Evolutionary conservation across 139 green algal species (phyloP), one percentile per base, ranked within the genome.

Genomic region (Chlorella vulgaris): DNA sequence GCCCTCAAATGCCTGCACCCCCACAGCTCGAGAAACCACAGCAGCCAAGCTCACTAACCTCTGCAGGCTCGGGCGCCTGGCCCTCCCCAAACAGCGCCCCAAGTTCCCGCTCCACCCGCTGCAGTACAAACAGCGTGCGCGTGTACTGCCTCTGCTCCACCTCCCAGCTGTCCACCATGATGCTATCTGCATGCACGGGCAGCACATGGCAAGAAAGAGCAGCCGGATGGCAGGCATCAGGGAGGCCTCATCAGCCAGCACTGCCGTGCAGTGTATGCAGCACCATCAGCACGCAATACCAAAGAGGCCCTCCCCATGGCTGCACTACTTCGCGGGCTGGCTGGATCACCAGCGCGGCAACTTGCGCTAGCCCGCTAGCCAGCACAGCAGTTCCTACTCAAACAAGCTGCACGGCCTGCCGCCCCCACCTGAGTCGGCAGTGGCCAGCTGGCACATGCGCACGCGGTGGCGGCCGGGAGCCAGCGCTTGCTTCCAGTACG

Each of bases 161-260:
- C 70, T 97, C 94, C 94, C 94, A 97, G 22, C 58, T 53, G 81
- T 96, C 90, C 60, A 94, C 91, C 91, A 96, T 96, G 24, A 94
- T 83, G 65, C 26, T 69, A 50, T 76, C 77, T 83, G 47, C 35
- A 60, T n/a, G 42, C 15, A 21, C 4, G 69, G 13, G 65, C 21
- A 40, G 26, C 13, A 28, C 26, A 7, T 8, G 42, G n/a, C 3
- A 58, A 13, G 21, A 36, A 58, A 61, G 10, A 38, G 7, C 10
- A 19, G 38, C 29, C 19, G 51, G 35, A 55, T 8, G 53, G 24
- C 28, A 3, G 47, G 3, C 40, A 62, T 10, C 18, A 50, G 6
- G 10, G 18, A 8, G 28, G 39, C n/a, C n/a, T n/a, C n/a, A n/a
- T n/a, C n/a, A n/a, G n/a, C n/a, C n/a, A n/a, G n/a, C n/a, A n/a